These are phyloP conservation scores for Davidsoniella eucalypti DNA, from an alignment of 2,329 filamentous ascomycete genomes.

Conservation along the genomic window DNA sequence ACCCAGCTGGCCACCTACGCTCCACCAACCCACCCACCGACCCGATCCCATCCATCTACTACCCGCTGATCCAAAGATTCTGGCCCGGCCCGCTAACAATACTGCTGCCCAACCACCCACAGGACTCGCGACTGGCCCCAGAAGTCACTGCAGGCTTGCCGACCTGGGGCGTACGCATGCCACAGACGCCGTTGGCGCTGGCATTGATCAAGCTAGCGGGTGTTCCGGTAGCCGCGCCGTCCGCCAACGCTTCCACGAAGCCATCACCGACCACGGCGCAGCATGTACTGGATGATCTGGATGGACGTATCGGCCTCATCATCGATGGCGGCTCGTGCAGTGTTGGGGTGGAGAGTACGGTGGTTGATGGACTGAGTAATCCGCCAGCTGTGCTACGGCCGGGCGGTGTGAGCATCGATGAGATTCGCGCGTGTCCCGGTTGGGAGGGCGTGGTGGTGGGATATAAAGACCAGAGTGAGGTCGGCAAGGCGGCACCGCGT, in stretches of 20 bases:
- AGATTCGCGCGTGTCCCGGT: slow-evolving; percentile 54
- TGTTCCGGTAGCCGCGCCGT: slow-evolving; percentile 74
- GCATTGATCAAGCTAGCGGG: slow-evolving; percentile 68
- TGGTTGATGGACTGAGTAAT: slow-evolving; percentile 72
- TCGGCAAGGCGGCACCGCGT: slow-evolving; percentile 47
- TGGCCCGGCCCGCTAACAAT: slow-evolving; percentile 95
- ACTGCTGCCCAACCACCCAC: slow-evolving; percentile 54
- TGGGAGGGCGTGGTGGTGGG: slow-evolving; percentile 67
- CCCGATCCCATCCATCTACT: slow-evolving; percentile 57
- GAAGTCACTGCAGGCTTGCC: slow-evolving; percentile 76
- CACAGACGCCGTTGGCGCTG: slow-evolving; percentile 60
- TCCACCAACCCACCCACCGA: slow-evolving; percentile 18
- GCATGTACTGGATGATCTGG: slow-evolving; percentile 74
- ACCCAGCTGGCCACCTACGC: slow-evolving; percentile 15
- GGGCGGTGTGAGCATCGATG: slow-evolving; percentile 71
- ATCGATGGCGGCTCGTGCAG: slow-evolving; percentile 74
- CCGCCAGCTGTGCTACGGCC: slow-evolving; percentile 74
- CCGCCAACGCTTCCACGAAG: slow-evolving; percentile 84
- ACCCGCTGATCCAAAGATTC: slow-evolving; percentile 60
- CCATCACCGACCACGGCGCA: slow-evolving; percentile 82
- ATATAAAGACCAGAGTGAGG: slow-evolving; percentile 61
- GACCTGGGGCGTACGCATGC: slow-evolving; percentile 86
- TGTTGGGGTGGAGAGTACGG: slow-evolving; percentile 91
- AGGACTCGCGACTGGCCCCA: slow-evolving; percentile 56
- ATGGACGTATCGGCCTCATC: slow-evolving; percentile 69